Percentiles rank a stretch among this genome's conserved stretches.
These are phyloP conservation scores for Blastocystis sp. DNA, from an alignment of 352 stramenopile genomes.

Conservation along the genomic window DNA sequence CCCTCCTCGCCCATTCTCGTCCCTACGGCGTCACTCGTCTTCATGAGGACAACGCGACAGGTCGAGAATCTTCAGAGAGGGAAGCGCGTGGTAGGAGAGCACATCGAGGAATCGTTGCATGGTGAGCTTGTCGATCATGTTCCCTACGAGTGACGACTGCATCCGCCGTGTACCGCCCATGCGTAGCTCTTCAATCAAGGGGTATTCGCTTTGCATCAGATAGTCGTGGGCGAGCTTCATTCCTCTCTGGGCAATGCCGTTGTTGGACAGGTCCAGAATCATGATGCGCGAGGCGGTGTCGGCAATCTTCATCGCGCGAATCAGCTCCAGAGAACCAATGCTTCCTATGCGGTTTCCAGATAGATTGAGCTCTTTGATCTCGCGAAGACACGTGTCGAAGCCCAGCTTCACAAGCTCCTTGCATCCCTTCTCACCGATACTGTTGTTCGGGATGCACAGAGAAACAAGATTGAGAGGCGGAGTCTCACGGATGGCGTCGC, in stretches of 20 bases:
- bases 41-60: neutral
- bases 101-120: slow-evolving; percentile 30
- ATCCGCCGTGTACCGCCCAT: neutral
- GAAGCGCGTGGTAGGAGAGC: slow-evolving; percentile 38
- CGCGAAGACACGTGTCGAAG: slow-evolving; percentile 21
- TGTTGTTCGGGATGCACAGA: slow-evolving; percentile 53
- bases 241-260: slow-evolving; percentile 42
- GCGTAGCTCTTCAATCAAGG: neutral
- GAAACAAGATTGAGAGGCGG: neutral
- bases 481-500: slow-evolving; percentile 14
- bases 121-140: slow-evolving; percentile 7
- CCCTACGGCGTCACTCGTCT: neutral
- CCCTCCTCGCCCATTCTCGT: slow-evolving; percentile 54
- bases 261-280: slow-evolving; percentile 27
- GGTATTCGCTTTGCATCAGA: slow-evolving; percentile 13
- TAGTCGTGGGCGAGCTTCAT: neutral
- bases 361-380: slow-evolving; percentile 26
- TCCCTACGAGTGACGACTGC: neutral
- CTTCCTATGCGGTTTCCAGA: slow-evolving; percentile 45
- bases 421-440: slow-evolving; percentile 64
- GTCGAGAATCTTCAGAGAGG: slow-evolving; percentile 36
- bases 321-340: neutral
- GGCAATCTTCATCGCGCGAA: slow-evolving; percentile 20
- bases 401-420: slow-evolving; percentile 36
- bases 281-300: neutral